Evolutionary conservation across 2,329 filamentous ascomycete species (phyloP).

Genomic region (Davidsoniella neocaledoniae): DNA sequence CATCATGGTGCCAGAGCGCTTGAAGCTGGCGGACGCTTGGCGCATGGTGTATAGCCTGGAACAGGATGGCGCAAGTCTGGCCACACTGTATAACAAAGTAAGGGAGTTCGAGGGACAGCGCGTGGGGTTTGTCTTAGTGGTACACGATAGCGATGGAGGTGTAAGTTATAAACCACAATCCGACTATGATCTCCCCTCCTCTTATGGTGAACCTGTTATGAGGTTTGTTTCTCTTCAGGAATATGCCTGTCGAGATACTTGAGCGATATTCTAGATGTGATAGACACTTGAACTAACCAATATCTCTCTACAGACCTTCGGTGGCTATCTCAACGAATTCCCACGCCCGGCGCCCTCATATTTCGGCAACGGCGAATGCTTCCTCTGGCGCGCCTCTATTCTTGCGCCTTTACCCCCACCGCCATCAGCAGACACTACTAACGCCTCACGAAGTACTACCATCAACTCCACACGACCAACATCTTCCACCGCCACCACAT

Average conservation of each 20-base stretch:
- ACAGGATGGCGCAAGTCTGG: slow-evolving; percentile 74
- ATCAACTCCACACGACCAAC: slow-evolving; percentile 17
- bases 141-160: slow-evolving; percentile 59
- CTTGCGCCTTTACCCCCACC: slow-evolving; percentile 36
- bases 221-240: not conserved
- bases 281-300: not conserved
- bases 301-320: slow-evolving; percentile 46
- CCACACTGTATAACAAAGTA: slow-evolving; percentile 71
- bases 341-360: slow-evolving; percentile 70
- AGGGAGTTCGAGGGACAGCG: slow-evolving; percentile 49
- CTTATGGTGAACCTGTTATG: too few relatives aligned
- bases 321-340: slow-evolving; percentile 81
- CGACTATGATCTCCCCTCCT: too few relatives aligned
- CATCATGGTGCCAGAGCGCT: slow-evolving; percentile 66
- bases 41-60: slow-evolving; percentile 74
- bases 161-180: slow-evolving; percentile 30
- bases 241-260: not conserved
- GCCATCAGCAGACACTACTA: slow-evolving; percentile 33
- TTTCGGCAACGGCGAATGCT: slow-evolving; percentile 93
- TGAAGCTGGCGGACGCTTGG: slow-evolving; percentile 83
- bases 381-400: slow-evolving; percentile 45
- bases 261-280: not conserved
- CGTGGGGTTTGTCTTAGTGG: slow-evolving; percentile 78
- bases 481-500: slow-evolving; percentile 14
- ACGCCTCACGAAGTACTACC: slow-evolving; percentile 28